Conservation (phyloP, 2,329 filamentous ascomycete species). For the Phyllachora maydis region DNA sequence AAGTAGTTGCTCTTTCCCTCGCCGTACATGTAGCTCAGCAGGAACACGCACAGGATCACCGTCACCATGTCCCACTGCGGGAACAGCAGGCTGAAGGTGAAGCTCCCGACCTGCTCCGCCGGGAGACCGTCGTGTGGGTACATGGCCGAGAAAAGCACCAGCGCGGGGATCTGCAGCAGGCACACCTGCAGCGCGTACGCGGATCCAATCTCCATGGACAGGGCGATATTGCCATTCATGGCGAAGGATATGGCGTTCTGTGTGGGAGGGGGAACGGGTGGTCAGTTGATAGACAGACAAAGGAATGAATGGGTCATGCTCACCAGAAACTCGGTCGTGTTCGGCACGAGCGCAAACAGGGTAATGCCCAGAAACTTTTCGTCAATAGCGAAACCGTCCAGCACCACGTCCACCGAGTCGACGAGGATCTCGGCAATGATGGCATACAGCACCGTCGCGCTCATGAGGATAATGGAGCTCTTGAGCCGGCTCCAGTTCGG, state of each 20-base stretch:
- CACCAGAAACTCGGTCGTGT: constrained; percentile 93
- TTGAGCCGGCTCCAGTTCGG: constrained; percentile 93
- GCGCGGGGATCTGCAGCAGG: constrained; percentile 76
- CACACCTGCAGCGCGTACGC: constrained; percentile 95
- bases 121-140: constrained; percentile 19
- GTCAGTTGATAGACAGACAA: constrained; percentile 1
- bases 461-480: constrained; percentile 73
- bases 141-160: constrained; percentile 78
- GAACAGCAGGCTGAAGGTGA: constrained; percentile 76
- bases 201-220: constrained; percentile 98
- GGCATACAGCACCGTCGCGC: constrained; percentile 83
- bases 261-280: background rate
- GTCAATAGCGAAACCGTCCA: constrained; percentile 77
- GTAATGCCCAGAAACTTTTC: constrained; percentile 97
- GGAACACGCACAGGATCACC: constrained; percentile 85
- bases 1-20: constrained; percentile 99
- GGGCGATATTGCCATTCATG: constrained; percentile 97
- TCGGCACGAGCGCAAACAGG: constrained; percentile 87
- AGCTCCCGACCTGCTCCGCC: constrained; percentile 23
- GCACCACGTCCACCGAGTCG: constrained; percentile 89
- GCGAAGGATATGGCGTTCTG: constrained; percentile 96
- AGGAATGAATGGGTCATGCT: constrained; percentile 11
- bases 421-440: constrained; percentile 93
- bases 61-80: constrained; percentile 99
- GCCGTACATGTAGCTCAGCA: constrained; percentile 92